Conservation (phyloP, 345 rosid species). For the Zanthoxylum bungeanum region DNA sequence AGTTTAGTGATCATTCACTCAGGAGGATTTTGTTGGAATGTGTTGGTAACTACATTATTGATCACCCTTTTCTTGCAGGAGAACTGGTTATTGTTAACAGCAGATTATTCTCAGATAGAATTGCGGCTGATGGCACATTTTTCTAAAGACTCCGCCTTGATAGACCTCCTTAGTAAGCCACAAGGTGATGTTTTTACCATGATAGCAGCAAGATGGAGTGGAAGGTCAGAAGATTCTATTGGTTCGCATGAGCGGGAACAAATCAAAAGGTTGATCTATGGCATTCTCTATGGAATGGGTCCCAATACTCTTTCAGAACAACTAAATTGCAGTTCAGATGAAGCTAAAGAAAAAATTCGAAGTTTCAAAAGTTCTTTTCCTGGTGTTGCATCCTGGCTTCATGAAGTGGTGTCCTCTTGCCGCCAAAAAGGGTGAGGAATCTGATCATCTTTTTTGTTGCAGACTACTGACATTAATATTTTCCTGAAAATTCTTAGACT, state of each 20-base stretch:
- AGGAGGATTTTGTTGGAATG: neutral
- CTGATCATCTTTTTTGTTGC: conserved; percentile 5
- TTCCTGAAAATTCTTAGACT: neutral
- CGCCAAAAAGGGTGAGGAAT: conserved; percentile 66
- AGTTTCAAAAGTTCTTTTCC: conserved; percentile 83
- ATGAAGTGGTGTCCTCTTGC: conserved; percentile 62
- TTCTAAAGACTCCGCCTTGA: conserved; percentile 72
- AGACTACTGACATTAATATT: neutral
- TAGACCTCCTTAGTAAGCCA: conserved; percentile 74
- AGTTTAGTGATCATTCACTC: neutral
- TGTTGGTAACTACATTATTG: neutral
- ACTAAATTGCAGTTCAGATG: conserved; percentile 75
- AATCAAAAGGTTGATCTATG: conserved; percentile 89
- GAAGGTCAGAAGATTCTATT: conserved; percentile 61
- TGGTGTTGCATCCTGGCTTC: conserved; percentile 84
- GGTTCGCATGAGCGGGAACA: conserved; percentile 73
- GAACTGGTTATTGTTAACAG: conserved; percentile 79
- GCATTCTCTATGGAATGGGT: conserved; percentile 99
- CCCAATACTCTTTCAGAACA: conserved; percentile 83
- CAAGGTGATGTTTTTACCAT: conserved; percentile 84
- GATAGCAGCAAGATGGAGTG: conserved; percentile 91
- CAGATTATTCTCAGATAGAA: conserved; percentile 98
- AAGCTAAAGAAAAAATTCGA: conserved; percentile 79
- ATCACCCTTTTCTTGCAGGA: conserved; percentile 52
- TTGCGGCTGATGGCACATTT: conserved; percentile 93